A percentile compares a stretch with the other conserved stretches of the same genome.
phyloP scores from a whole-genome alignment of 495 filamentous ascomycete genomes.

The Aspergillus bertholletiae region DNA sequence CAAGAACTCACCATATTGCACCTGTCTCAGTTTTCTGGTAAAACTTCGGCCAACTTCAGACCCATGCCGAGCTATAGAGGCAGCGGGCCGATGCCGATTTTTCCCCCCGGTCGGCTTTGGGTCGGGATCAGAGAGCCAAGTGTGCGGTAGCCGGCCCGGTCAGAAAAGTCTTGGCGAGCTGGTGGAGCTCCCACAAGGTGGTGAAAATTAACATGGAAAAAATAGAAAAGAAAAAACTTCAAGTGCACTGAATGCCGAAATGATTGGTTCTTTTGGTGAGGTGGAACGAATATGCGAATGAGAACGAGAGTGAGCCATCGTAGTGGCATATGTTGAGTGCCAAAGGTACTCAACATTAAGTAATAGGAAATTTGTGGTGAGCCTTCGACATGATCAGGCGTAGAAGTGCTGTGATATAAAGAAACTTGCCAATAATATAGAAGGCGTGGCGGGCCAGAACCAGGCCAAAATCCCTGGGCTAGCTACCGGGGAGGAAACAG shows the following conservation, averaged over 20 bases:
- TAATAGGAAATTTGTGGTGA: not conserved
- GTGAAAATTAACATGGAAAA: not conserved
- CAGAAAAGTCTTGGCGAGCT: not conserved
- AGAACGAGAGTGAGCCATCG: not conserved
- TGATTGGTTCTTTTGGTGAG: not conserved
- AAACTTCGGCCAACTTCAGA: not conserved
- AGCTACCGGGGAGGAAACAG: not conserved
- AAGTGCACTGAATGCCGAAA: not conserved
- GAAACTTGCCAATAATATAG: not conserved
- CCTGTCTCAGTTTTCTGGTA: not conserved
- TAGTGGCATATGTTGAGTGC: not conserved
- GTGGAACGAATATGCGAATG: constrained; percentile 2
- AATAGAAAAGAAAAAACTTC: not conserved
- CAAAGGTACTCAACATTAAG: constrained; percentile 1
- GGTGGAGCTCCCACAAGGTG: not conserved
- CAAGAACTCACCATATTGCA: not conserved
- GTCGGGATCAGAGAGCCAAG: not conserved
- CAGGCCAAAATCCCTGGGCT: not conserved
- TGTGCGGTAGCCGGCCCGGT: not conserved
- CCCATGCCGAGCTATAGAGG: not conserved
- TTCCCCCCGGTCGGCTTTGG: not conserved
- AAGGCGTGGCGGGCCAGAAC: not conserved
- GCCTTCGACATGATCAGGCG: not conserved
- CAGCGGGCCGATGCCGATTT: not conserved
- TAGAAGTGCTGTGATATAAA: not conserved